Evolutionary conservation across 2,329 filamentous ascomycete genomes (phyloP), one percentile per base, ranked within the genome.

Genomic region (Penicillium hesseltinei): DNA sequence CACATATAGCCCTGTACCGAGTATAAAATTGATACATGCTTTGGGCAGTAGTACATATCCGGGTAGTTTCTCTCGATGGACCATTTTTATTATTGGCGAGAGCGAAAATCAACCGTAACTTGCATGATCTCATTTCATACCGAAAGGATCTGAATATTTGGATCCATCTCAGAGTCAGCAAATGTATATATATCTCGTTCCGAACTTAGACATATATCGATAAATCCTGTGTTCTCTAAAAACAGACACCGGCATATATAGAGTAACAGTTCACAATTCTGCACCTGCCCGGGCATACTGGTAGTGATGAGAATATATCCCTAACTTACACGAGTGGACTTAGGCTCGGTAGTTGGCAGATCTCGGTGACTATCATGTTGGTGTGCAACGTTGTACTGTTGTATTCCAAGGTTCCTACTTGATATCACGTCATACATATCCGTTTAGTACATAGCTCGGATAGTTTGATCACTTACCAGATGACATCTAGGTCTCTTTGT

Each of bases 331-430:
- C 25, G 2, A 25, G 15, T 43, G 13, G n/a, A n/a, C n/a, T 4
- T 17, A 21, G 9, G 7, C 27, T 45, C 17, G 17, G 29, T 4
- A 39, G 17, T 42, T 33, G 13, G 33, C n/a, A 43, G 44, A 25
- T 31, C 3, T 43, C 36, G 43, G 25, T 40, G 29, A 27, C 27
- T 54, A 42, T 43, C 11, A 27, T 11, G 2, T 40, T 35, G 17
- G 15, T 27, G 44, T 54, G 36, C 36, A 49, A 54, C 44, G 35
- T 50, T 36, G 51, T 42, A 48, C 43, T 42, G 27, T 25, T 39
- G 9, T 43, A 25, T 25, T 7, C 23, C 23, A 23, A 23, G 23
- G 23, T 4, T 23, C 38, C 19, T 11, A 17, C 27, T 11, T 43
- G 25, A 15, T 33, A 19, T 9, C 19, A 33, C 19, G 15, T 25